Evolutionary conservation across 2,329 filamentous ascomycete genomes (phyloP), one percentile per base, ranked within the genome.

Genomic region (Blastomyces emzantsi): DNA sequence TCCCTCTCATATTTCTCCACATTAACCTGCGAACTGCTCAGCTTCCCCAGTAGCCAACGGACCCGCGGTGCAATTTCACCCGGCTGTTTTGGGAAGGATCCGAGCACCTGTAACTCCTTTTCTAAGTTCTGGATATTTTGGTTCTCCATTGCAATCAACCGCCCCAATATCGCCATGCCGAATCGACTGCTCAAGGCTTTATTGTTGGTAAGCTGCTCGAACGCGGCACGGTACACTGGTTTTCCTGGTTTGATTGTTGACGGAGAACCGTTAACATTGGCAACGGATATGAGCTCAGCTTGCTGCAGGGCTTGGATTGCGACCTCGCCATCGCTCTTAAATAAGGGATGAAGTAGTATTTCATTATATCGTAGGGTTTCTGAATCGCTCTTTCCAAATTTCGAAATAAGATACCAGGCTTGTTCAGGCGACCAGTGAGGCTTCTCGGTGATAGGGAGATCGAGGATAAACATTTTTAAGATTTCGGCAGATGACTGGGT

Each of bases 401-500:
- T 81, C 72, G 90, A 92, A 75, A 97, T 87, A 1, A 99, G 78
- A 65, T 88, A 83, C 94, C 94, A 97, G 0, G 91, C 93, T 78
- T 97, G 94, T 71, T 94, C 87, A 4, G 86, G 81, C 0, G 87
- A 90, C 90, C 91, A 97, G 62, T 84, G 83, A 39, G 83, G 83
- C 17, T 33, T 60, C 51, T 81, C 78, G 2, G 80, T 78, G 60
- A 83, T 83, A 56, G 86, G 84, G 30, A 77, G 73, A 54, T 81
- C 71, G 2, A 95, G 80, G 39, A 99, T 84, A 77, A 92, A 97
- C 82, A 97, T 92, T 72, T 96, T 96, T 66, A 96, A 79, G 58
- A 97, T 92, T 72, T 97, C 94, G 0, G 90, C 90, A 0, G 92
- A 90, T 22, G 89, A 89, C 72, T 96, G 91, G 62, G 90, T 87